Percentiles rank a stretch among this genome's conserved stretches.
Conservation (phyloP, 78 protist genomes). For the slime mould (Dictyostelium discoideum) region DNA sequence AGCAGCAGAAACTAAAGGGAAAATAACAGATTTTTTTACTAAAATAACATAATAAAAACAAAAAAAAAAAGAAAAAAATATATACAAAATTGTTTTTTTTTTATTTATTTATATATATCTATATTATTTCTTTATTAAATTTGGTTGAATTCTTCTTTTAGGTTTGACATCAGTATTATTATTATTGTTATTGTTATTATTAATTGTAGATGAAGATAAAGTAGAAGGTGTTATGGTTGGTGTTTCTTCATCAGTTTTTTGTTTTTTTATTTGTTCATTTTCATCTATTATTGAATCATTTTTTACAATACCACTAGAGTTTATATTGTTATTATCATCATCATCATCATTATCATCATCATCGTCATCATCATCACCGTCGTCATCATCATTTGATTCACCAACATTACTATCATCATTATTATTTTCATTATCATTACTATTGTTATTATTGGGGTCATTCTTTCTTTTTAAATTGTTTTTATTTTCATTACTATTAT, state of each 20-base stretch:
- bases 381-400: not conserved
- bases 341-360: too few species aligned
- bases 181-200: not conserved
- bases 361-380: too few species aligned
- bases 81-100: not conserved
- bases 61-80: not conserved
- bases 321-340: too few species aligned
- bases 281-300: not conserved
- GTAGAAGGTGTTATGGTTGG: not conserved
- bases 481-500: not conserved
- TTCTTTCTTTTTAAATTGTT: conserved; percentile 8
- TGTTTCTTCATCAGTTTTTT: not conserved
- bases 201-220: not conserved
- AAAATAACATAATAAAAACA: not conserved
- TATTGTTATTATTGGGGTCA: not conserved
- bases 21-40: not conserved
- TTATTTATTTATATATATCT: not conserved
- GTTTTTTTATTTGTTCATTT: conserved; percentile 21
- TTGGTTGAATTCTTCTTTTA: conserved; percentile 74
- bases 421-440: too few species aligned
- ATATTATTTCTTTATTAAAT: conserved; percentile 9
- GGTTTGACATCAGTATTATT: conserved; percentile 26
- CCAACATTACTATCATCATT: not conserved
- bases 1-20: not conserved
- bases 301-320: not conserved